Evolutionary conservation across 2,329 filamentous ascomycete species (phyloP).

Genomic region (Verticillium albo-atrum): DNA sequence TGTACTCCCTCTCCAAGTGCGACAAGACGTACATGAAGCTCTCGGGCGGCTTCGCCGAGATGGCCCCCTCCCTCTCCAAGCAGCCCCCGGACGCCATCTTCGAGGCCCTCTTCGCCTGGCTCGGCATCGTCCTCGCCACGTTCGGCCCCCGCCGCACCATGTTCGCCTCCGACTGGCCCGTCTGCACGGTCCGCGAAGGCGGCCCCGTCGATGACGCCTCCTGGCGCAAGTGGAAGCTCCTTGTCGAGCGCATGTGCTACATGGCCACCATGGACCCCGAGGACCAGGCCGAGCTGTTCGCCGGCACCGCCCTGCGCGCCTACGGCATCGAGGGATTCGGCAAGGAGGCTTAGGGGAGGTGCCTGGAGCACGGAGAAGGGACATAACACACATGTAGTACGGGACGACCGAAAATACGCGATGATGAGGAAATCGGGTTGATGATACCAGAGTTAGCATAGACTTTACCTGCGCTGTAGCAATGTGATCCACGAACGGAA

Average conservation of each 20-base stretch:
- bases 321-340: conserved; percentile 43
- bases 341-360: not conserved
- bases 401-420: too few relatives aligned
- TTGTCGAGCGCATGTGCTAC: conserved; percentile 65
- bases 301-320: conserved; percentile 64
- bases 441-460: not conserved
- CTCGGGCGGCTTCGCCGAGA: conserved; percentile 76
- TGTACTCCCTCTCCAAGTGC: conserved; percentile 63
- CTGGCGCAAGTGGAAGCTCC: conserved; percentile 71
- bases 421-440: not conserved
- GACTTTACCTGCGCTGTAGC: not conserved
- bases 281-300: conserved; percentile 66
- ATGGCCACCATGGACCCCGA: conserved; percentile 57
- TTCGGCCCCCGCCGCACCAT: conserved; percentile 74
- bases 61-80: conserved; percentile 52
- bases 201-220: conserved; percentile 46
- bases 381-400: not conserved
- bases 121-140: conserved; percentile 63
- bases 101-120: conserved; percentile 63
- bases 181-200: conserved; percentile 67
- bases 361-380: not conserved
- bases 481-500: not conserved
- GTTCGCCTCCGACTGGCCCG: conserved; percentile 93
- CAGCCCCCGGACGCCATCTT: conserved; percentile 54
- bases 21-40: conserved; percentile 80